A percentile compares a stretch with the other conserved stretches of the same genome.
phyloP scores from a whole-genome alignment of 2,329 filamentous ascomycete genomes.

The Hymenoscyphus salicellus region DNA sequence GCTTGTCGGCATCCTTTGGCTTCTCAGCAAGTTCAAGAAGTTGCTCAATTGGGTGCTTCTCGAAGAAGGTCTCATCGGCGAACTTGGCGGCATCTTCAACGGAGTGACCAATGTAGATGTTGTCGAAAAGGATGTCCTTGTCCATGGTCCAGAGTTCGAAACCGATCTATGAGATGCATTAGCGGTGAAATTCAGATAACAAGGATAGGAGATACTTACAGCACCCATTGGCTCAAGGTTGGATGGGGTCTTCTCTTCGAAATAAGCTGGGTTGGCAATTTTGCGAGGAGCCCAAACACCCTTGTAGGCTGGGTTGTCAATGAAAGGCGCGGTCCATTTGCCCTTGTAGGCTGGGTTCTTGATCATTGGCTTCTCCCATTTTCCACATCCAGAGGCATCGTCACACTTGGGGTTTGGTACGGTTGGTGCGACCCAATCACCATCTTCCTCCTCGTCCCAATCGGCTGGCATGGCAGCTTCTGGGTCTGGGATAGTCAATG shows the following conservation, averaged over 20 bases:
- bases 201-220: constrained; percentile 55
- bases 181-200: constrained; percentile 19
- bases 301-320: constrained; percentile 99
- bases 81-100: constrained; percentile 87
- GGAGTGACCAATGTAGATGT: constrained; percentile 99
- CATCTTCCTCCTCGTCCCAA: constrained; percentile 97
- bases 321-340: constrained; percentile 89
- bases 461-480: constrained; percentile 97
- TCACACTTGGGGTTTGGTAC: constrained; percentile 95
- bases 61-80: constrained; percentile 81
- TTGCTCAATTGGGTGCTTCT: constrained; percentile 83
- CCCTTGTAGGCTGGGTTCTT: constrained; percentile 91
- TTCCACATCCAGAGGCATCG: constrained; percentile 88
- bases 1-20: constrained; percentile 66
- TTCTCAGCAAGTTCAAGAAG: constrained; percentile 73
- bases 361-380: constrained; percentile 87
- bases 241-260: constrained; percentile 92
- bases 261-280: constrained; percentile 95
- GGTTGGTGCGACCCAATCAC: constrained; percentile 85
- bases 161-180: constrained; percentile 63
- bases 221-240: constrained; percentile 98
- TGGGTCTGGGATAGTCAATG: constrained; percentile 79
- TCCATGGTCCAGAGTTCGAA: constrained; percentile 99
- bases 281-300: constrained; percentile 90
- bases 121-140: constrained; percentile 97